phyloP scores from a whole-genome alignment of 2,329 filamentous ascomycete genomes.

The Ophiostoma ips region DNA sequence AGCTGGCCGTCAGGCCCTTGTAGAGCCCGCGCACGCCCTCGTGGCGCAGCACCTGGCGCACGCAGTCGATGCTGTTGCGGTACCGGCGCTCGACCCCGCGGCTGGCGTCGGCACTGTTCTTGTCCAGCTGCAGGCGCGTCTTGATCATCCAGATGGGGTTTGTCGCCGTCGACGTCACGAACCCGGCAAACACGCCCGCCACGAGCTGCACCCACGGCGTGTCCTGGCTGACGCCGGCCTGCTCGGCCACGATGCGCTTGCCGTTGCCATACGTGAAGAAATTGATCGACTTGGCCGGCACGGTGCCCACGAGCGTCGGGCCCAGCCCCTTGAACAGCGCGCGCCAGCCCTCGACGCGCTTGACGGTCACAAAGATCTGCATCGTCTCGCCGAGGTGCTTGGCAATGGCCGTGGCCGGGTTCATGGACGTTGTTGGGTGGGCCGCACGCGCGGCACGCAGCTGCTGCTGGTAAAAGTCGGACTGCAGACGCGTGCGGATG shows the following conservation, averaged over 20 bases:
- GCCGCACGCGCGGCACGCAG: slow-evolving; percentile 52
- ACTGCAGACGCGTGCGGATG: slow-evolving; percentile 83
- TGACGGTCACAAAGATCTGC: slow-evolving; percentile 70
- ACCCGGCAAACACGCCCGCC: slow-evolving; percentile 63
- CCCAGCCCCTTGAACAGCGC: slow-evolving; percentile 89
- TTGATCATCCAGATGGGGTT: slow-evolving; percentile 97
- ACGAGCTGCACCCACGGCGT: slow-evolving; percentile 64
- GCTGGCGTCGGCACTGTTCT: slow-evolving; percentile 54
- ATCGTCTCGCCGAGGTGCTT: slow-evolving; percentile 77
- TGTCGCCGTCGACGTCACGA: slow-evolving; percentile 78
- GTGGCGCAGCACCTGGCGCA: slow-evolving; percentile 63
- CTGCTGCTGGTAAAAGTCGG: slow-evolving; percentile 85
- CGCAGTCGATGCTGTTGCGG: slow-evolving; percentile 77
- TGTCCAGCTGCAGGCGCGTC: slow-evolving; percentile 83
- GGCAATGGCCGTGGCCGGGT: slow-evolving; percentile 49
- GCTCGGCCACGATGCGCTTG: slow-evolving; percentile 65
- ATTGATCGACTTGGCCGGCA: slow-evolving; percentile 81
- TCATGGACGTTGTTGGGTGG: slow-evolving; percentile 22
- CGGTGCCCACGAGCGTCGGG: slow-evolving; percentile 77
- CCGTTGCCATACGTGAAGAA: slow-evolving; percentile 91
- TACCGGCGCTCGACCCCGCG: slow-evolving; percentile 52
- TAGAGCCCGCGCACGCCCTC: slow-evolving; percentile 78
- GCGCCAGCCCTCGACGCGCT: slow-evolving; percentile 66
- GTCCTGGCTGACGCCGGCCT: slow-evolving; percentile 54
- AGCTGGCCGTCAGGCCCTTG: slow-evolving; percentile 80